A percentile compares a stretch with the other conserved stretches of the same genome.
phyloP scores from a whole-genome alignment of 2,329 filamentous ascomycete genomes.

The Ascochyta rabiei region DNA sequence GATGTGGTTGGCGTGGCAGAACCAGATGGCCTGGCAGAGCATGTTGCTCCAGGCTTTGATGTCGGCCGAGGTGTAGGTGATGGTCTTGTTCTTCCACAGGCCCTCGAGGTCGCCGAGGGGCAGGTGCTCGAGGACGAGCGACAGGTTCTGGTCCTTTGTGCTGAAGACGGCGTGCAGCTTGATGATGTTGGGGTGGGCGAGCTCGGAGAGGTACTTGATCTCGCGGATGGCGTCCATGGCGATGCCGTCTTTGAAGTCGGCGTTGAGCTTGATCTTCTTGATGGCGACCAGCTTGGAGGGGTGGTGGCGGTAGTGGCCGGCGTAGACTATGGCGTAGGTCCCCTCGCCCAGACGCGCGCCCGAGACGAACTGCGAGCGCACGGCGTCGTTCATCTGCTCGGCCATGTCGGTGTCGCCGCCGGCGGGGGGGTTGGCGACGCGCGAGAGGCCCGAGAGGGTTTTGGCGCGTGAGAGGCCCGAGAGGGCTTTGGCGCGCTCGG shows the following conservation, averaged over 20 bases:
- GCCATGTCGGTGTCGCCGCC: slow-evolving; percentile 48
- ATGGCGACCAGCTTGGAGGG: slow-evolving; percentile 81
- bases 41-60: slow-evolving; percentile 99
- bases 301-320: slow-evolving; percentile 77
- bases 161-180: slow-evolving; percentile 90
- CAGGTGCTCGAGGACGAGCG: slow-evolving; percentile 91
- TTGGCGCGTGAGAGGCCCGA: slow-evolving; percentile 38
- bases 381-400: slow-evolving; percentile 55
- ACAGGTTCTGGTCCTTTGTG: slow-evolving; percentile 95
- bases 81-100: slow-evolving; percentile 77
- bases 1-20: slow-evolving; percentile 93
- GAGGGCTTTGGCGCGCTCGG: slow-evolving; percentile 40
- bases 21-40: slow-evolving; percentile 91
- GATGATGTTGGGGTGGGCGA: slow-evolving; percentile 95
- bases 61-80: slow-evolving; percentile 85
- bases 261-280: slow-evolving; percentile 89
- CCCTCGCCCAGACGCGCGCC: slow-evolving; percentile 93
- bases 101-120: slow-evolving; percentile 94
- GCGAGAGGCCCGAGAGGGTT: slow-evolving; percentile 19
- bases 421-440: slow-evolving; percentile 25
- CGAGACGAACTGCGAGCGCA: slow-evolving; percentile 87
- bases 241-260: slow-evolving; percentile 88
- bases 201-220: slow-evolving; percentile 92
- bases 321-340: slow-evolving; percentile 95
- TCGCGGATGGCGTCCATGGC: slow-evolving; percentile 94